Base-by-base conservation (phyloP, 305 asterid species). In the Rubia occidens region DNA sequence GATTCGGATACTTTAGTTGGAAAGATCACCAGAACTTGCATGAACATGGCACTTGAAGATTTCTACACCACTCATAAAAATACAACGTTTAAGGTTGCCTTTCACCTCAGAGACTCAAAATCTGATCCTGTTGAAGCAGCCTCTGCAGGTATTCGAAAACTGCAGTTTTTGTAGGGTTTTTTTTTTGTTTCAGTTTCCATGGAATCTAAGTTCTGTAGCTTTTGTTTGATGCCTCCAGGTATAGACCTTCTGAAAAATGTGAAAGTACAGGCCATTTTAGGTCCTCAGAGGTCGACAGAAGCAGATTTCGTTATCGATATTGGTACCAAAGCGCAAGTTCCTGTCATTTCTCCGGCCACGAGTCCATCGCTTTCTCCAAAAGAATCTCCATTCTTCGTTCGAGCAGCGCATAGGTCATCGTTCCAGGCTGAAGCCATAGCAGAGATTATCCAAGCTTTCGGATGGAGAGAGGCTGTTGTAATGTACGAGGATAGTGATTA, bases 311-410 rank as follows among this genome's bases (percentile, higher is more conserved):
- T 83, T 47, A 74, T 78, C 45, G 80, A 77, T 29, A 54, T 83
- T 6, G 88, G 86, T 42, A 64, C 62, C 56, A 74, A 68, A 82
- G 85, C 71, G 7, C 53, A 60, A 21, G 85, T 84, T 68, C 90
- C 90, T 0, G 69, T 86, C 18, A 64, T 86, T 15, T 85, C 88
- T 65, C 72, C 76, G 20, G 88, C 87, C 72, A 75, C 84, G 10
- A 83, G 83, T 53, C 84, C 88, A 6, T 47, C 77, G 15, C 71
- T 86, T n/a, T 78, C 88, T 21, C 75, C 85, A 10, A 70, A 70
- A 68, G 78, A 80, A 24, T 74, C 75, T 11, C 78, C 84, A 0
- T 83, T 65, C 77, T 85, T 86, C 66, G 71, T 86, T 60, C 74
- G 90, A 72, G 60, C 80, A 24, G 80, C 83, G 18, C 76, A 75